Base-by-base conservation (phyloP, 2,329 filamentous ascomycete genomes). In the Ophiostoma tasmaniense region DNA sequence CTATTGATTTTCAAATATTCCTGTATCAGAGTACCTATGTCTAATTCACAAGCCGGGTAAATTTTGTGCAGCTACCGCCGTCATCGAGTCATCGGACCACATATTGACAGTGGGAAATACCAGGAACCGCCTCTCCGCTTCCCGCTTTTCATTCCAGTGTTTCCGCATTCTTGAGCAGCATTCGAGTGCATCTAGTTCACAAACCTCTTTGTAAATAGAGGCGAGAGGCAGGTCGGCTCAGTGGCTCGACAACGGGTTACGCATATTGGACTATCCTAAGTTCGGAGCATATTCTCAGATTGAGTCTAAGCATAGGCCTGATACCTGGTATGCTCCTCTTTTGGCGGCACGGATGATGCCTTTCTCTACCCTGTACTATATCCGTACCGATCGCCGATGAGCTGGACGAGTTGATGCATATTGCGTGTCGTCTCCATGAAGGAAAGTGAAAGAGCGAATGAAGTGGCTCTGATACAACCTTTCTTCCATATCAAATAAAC, bases 61-160 rank as follows among this genome's bases (percentile, higher is more conserved):
- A 55, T 25, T 55, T 10, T 25, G 50, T 55, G 50, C 50, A 55
- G 50, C 45, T 59, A 28, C 14, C 25, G 2, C 22, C 8, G 50
- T 55, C 22, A 55, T 55, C n/a, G n/a, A 25, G 50, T 25, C 55
- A 61, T 13, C 22, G 55, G 22, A 25, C 55, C 55, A 61, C 55
- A 61, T 30, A 61, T 61, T 13, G 25, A 55, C n/a, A 55, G 50
- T 25, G 25, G 50, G n/a, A 25, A 55, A 55, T 25, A 14, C 22
- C 42, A n/a, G 20, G 42, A 20, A 20, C 14, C 42, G 17, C 17
- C 20, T 45, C 42, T 45, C n/a, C 25, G 55, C 55, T 30, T 61
- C 55, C 55, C 55, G 55, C 55, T 61, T 61, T 61, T 61, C 55
- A 30, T 30, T 61, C 55, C 55, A 28, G 55, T 17, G 25, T 61